Evolutionary conservation across 768 basidiomycete genomes (phyloP), one percentile per base, ranked within the genome.

Genomic region (Myochromella boudieri): DNA sequence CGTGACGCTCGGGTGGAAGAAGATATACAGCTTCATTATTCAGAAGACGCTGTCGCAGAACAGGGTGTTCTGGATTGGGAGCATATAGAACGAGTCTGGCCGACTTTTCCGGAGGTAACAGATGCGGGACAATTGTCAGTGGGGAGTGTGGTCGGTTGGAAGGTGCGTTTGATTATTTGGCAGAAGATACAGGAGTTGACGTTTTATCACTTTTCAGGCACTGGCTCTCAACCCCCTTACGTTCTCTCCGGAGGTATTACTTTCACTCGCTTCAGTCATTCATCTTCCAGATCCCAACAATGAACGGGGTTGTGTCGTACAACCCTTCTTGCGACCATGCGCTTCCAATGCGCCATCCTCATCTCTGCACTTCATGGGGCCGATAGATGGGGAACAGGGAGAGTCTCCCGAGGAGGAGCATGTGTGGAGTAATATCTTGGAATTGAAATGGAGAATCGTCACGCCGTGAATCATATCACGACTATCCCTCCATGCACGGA

Each of bases 161-260:
- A 75, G 73, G 81, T 78, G 42, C 27, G 67, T 46, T 15, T 50
- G 10, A 34, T 17, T 42, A 22, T 22, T 28, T n/a, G 18, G 9
- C 33, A n/a, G n/a, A n/a, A n/a, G n/a, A n/a, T n/a, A n/a, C 32
- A 18, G 8, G n/a, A 3, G 32, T 42, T 36, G 36, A 27, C 18
- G 34, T 22, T 26, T 1, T 44, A 25, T 10, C 12, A 17, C 39
- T 11, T 37, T n/a, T 26, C 53, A 87, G 85, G 75, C 62, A 4
- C 72, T 88, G 2, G 80, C 70, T 0, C 73, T 88, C 40, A 77
- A 85, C 53, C 78, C 78, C 0, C 58, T 56, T 4, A 85, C 84
- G 3, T 75, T 73, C 42, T 76, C 82, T 4, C 86, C 86, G 0
- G 86, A 85, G 51, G 60, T 75, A 10, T 55, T 85, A 46, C 57